Conservation (phyloP, 1,284 basidiomycete genomes). For the Melampsora americana region DNA sequence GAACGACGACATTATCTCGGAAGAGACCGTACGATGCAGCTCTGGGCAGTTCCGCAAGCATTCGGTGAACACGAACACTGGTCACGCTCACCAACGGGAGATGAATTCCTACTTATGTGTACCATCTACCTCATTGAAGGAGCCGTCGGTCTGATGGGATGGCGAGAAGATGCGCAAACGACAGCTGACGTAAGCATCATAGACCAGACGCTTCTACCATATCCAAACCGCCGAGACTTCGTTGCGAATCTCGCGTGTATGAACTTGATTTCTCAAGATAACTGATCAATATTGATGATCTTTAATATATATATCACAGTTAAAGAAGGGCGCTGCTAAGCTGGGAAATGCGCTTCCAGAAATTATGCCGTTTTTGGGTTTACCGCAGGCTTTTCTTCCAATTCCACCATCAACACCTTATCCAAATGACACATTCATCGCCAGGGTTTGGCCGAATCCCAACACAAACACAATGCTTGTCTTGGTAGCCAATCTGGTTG, state of each 20-base stretch:
- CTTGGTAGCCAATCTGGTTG: slow-evolving; percentile 27
- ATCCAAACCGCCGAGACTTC: neutral
- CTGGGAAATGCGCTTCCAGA: slow-evolving; percentile 15
- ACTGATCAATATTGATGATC: neutral
- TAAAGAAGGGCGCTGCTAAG: slow-evolving; percentile 17
- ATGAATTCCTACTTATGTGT: slow-evolving; percentile 37
- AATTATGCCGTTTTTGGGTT: slow-evolving; percentile 4
- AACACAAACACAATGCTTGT: slow-evolving; percentile 17
- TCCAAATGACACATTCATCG: slow-evolving; percentile 37
- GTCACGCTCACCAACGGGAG: slow-evolving; percentile 14
- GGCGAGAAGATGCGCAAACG: slow-evolving; percentile 22
- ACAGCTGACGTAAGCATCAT: slow-evolving; percentile 26
- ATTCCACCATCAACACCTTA: slow-evolving; percentile 15
- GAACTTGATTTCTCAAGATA: neutral
- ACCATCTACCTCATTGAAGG: slow-evolving; percentile 41
- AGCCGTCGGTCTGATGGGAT: slow-evolving; percentile 34
- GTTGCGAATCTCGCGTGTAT: neutral
- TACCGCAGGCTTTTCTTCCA: slow-evolving; percentile 26
- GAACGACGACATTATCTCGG: slow-evolving; percentile 16
- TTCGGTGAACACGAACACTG: neutral
- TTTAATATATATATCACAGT: neutral
- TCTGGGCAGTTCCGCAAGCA: slow-evolving; percentile 40
- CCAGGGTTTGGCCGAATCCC: slow-evolving; percentile 17
- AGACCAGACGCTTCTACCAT: neutral
- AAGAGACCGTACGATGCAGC: slow-evolving; percentile 34